phyloP scores from a whole-genome alignment of 495 filamentous ascomycete species.

The Eremomyces bilateralis region DNA sequence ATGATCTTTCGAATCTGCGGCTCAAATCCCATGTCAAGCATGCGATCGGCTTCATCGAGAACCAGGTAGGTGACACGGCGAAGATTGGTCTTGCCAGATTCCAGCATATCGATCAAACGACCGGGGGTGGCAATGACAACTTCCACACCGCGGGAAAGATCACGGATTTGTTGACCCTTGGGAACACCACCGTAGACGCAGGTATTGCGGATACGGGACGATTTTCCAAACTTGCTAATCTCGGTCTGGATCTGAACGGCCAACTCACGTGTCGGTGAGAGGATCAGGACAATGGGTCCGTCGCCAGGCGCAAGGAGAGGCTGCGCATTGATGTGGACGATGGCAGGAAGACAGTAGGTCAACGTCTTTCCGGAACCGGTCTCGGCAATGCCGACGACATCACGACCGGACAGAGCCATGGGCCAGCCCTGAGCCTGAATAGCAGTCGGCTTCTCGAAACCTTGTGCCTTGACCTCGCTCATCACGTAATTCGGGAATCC shows the following conservation, averaged over 20 bases:
- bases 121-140: constrained; percentile 92
- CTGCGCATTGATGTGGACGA: constrained; percentile 98
- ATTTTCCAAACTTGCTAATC: constrained; percentile 91
- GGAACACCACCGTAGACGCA: constrained; percentile 98
- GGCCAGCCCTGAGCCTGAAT: constrained; percentile 99
- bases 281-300: constrained; percentile 85
- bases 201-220: constrained; percentile 93
- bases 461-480: constrained; percentile 94
- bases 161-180: constrained; percentile 87
- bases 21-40: constrained; percentile 86
- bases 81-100: constrained; percentile 92
- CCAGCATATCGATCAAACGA: constrained; percentile 95
- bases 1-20: constrained; percentile 89
- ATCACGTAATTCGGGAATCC: constrained; percentile 92
- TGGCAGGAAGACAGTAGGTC: constrained; percentile 93
- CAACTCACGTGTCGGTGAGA: constrained; percentile 91
- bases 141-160: constrained; percentile 70
- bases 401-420: constrained; percentile 93
- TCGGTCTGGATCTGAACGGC: constrained; percentile 96
- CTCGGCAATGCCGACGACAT: constrained; percentile 98
- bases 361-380: constrained; percentile 98
- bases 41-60: constrained; percentile 74
- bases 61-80: constrained; percentile 92
- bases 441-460: constrained; percentile 74
- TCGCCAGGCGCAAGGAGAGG: constrained; percentile 92